Evolutionary conservation across 1,139 yeast species (phyloP), one percentile per base, ranked within the genome.

Genomic region (Taphrina deformans): DNA sequence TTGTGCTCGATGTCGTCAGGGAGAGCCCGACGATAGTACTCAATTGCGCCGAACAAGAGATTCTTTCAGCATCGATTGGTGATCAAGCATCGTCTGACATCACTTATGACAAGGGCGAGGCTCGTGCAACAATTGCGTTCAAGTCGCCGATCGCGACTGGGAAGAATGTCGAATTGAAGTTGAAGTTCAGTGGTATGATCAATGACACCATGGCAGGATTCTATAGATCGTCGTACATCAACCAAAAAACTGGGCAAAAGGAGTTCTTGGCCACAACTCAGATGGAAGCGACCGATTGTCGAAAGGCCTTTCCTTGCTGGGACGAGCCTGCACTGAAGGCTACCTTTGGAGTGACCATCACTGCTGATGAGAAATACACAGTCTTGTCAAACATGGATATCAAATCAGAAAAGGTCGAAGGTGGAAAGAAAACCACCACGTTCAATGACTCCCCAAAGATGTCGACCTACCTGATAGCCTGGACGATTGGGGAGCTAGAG

Each of bases 251-350:
- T 33, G 91, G 88, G 9, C 80, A 80, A 68, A 80, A 82, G 58
- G 84, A 85, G 72, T 83, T 81, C 69, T 82, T 87, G 79, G 86
- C 89, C 55, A 85, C 92, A 44, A 88, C 96, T 52, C 96, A 88
- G 77, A 87, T 88, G 82, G 96, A 88, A 76, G 88, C 96, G 38
- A 87, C 92, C 31, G 92, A 88, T 74, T 90, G 92, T 62, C 85
- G 96, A 75, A 82, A 90, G 72, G 92, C 95, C 0, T 86, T 88
- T 78, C 96, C 96, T 18, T 87, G 89, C 73, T 83, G 87, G 66
- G 68, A 66, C 55, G 95, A 88, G 74, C 96, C 96, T 29, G 82
- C 84, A 65, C 79, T 86, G 68, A 88, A 88, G 76, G 89, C 95
- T 7, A 82, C 89, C 26, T 88, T 85, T 72, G 84, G 83, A 66